Percentiles rank a stretch among this genome's conserved stretches.
These are phyloP conservation scores for Neonectria hederae DNA, from an alignment of 2,329 filamentous ascomycete species.

Conservation along the genomic window DNA sequence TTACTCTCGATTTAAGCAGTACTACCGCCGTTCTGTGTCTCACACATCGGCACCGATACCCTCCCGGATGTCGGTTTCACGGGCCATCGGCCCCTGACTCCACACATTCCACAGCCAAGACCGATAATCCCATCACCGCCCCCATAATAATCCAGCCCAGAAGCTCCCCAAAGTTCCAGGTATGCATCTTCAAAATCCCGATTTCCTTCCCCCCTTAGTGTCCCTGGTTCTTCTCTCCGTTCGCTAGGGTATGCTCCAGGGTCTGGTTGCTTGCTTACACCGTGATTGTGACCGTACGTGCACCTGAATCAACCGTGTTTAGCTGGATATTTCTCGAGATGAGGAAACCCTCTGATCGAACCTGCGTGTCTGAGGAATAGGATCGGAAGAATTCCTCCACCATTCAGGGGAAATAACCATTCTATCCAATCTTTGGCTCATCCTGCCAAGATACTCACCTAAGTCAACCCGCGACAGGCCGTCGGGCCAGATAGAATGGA, in stretches of 20 bases:
- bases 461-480: constrained; percentile 13
- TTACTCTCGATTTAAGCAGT: neutral
- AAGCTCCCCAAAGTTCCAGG: neutral
- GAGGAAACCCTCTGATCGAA: neutral
- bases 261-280: neutral
- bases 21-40: neutral
- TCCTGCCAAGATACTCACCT: neutral
- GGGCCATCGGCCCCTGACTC: constrained; percentile 26
- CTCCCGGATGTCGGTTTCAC: constrained; percentile 29
- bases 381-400: constrained; percentile 13
- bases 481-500: neutral
- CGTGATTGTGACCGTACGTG: neutral
- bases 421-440: neutral
- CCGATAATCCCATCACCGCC: neutral
- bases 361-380: constrained; percentile 8
- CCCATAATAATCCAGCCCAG: neutral
- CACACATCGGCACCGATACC: constrained; percentile 24
- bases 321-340: neutral
- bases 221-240: neutral
- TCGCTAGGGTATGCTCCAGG: neutral
- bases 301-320: neutral
- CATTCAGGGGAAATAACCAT: neutral
- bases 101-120: constrained; percentile 14
- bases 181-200: neutral
- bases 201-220: neutral